These are phyloP conservation scores for Berkeleyomyces basicola DNA, from an alignment of 2,329 filamentous ascomycete genomes.

Conservation along the genomic window DNA sequence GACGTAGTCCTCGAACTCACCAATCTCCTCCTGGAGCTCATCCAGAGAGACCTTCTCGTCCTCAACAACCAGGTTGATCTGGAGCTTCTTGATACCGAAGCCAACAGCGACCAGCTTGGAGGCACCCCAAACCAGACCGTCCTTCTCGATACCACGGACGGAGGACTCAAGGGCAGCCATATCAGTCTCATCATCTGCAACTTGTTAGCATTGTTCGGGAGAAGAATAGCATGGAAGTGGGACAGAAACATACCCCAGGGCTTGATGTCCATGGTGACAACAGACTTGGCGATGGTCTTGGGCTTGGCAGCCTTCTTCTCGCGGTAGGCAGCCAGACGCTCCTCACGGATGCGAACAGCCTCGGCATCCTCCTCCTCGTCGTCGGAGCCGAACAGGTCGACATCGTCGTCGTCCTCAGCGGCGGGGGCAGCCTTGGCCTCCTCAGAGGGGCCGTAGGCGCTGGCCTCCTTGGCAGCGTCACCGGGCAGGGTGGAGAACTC, in stretches of 20 bases:
- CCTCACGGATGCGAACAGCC: slow-evolving; percentile 68
- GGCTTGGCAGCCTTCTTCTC: slow-evolving; percentile 92
- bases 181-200: slow-evolving; percentile 75
- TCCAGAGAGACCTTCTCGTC: slow-evolving; percentile 54
- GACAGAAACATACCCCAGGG: slow-evolving; percentile 75
- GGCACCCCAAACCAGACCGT: slow-evolving; percentile 90
- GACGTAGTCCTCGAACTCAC: slow-evolving; percentile 79
- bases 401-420: slow-evolving; percentile 47
- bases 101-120: slow-evolving; percentile 80
- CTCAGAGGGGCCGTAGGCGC: slow-evolving; percentile 67
- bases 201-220: slow-evolving; percentile 16
- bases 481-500: slow-evolving; percentile 85
- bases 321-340: slow-evolving; percentile 82
- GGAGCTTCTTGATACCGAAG: slow-evolving; percentile 97
- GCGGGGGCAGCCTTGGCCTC: slow-evolving; percentile 73
- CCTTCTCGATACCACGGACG: slow-evolving; percentile 72
- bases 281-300: slow-evolving; percentile 87
- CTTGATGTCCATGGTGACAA: slow-evolving; percentile 93
- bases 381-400: slow-evolving; percentile 86
- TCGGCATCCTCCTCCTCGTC: slow-evolving; percentile 89
- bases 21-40: slow-evolving; percentile 74
- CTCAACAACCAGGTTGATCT: slow-evolving; percentile 96
- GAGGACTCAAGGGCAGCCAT: slow-evolving; percentile 65
- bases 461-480: slow-evolving; percentile 77
- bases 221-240: neutral